These are phyloP conservation scores for Fusarium buharicum DNA, from an alignment of 2,329 filamentous ascomycete species.

Conservation along the genomic window DNA sequence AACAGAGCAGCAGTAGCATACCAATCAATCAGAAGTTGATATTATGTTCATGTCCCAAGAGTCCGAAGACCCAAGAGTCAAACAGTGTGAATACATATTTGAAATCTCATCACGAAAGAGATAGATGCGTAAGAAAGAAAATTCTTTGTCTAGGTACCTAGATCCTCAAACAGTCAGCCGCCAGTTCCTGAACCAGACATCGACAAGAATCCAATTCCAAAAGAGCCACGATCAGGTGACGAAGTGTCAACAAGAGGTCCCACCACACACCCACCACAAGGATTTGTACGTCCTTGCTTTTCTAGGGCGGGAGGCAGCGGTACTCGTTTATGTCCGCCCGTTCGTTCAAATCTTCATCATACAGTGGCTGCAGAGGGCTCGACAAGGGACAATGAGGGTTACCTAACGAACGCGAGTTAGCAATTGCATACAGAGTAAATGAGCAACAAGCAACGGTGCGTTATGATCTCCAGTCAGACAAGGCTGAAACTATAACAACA, in stretches of 20 bases:
- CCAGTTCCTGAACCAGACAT: slow-evolving; percentile 35
- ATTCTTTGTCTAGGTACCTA: slow-evolving; percentile 50
- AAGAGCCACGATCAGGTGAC: slow-evolving; percentile 67
- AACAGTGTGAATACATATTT: slow-evolving; percentile 69
- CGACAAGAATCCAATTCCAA: slow-evolving; percentile 46
- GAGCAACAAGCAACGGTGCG: slow-evolving; percentile 39
- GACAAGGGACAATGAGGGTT: slow-evolving; percentile 41
- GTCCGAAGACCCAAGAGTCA: slow-evolving; percentile 58
- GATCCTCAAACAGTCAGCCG: slow-evolving; percentile 48
- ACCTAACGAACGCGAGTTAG: slow-evolving; percentile 58
- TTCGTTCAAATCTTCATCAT: slow-evolving; percentile 76
- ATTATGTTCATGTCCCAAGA: slow-evolving; percentile 63
- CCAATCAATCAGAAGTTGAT: slow-evolving; percentile 65
- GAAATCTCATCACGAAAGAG: slow-evolving; percentile 59
- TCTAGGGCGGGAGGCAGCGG: slow-evolving; percentile 58
- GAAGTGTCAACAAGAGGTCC: slow-evolving; percentile 73
- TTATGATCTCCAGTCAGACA: slow-evolving; percentile 66
- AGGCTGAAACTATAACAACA: slow-evolving; percentile 73
- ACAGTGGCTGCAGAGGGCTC: slow-evolving; percentile 43
- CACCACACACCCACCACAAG: slow-evolving; percentile 62
- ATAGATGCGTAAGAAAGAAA: slow-evolving; percentile 30
- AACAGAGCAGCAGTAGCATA: slow-evolving; percentile 39
- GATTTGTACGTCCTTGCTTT: slow-evolving; percentile 71
- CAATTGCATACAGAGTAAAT: slow-evolving; percentile 34
- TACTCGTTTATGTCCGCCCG: slow-evolving; percentile 75